Conservation (phyloP, 176 grass and related monocot species). For the Musa schizocarpa region DNA sequence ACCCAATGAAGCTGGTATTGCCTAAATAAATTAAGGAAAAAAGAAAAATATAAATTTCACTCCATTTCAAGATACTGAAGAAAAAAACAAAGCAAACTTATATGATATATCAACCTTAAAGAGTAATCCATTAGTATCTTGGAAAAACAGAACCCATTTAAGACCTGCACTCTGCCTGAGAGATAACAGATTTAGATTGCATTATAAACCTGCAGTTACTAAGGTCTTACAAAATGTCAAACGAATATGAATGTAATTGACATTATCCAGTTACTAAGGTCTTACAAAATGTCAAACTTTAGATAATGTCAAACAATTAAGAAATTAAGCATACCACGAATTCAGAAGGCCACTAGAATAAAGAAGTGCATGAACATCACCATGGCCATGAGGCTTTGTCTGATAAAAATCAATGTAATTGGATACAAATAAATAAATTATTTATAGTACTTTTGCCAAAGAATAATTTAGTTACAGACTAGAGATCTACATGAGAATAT, state of each 20-base stretch:
- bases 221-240: too few relatives aligned
- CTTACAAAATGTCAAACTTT: too few relatives aligned
- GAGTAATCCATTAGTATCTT: slow-evolving; percentile 92
- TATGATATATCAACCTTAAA: slow-evolving; percentile 60
- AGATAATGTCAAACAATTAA: too few relatives aligned
- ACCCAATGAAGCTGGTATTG: slow-evolving; percentile 92
- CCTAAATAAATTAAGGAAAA: slow-evolving; percentile 27
- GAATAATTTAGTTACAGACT: background rate
- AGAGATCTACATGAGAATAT: background rate
- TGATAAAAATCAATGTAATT: slow-evolving; percentile 28
- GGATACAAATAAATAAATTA: background rate
- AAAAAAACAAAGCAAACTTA: background rate
- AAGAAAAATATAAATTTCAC: background rate
- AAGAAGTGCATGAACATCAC: slow-evolving; percentile 91
- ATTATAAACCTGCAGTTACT: too few relatives aligned
- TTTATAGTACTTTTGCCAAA: background rate
- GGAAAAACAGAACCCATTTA: slow-evolving; percentile 95
- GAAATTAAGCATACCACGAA: slow-evolving; percentile 40
- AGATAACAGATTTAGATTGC: too few relatives aligned
- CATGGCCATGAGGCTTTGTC: slow-evolving; percentile 98
- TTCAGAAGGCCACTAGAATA: slow-evolving; percentile 88
- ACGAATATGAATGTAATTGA: too few relatives aligned
- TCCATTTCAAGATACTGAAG: background rate
- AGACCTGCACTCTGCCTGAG: slow-evolving; percentile 48
- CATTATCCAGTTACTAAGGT: too few relatives aligned